Evolutionary conservation across 352 stramenopile species (phyloP).

Genomic region (Pythium rishiriense): DNA sequence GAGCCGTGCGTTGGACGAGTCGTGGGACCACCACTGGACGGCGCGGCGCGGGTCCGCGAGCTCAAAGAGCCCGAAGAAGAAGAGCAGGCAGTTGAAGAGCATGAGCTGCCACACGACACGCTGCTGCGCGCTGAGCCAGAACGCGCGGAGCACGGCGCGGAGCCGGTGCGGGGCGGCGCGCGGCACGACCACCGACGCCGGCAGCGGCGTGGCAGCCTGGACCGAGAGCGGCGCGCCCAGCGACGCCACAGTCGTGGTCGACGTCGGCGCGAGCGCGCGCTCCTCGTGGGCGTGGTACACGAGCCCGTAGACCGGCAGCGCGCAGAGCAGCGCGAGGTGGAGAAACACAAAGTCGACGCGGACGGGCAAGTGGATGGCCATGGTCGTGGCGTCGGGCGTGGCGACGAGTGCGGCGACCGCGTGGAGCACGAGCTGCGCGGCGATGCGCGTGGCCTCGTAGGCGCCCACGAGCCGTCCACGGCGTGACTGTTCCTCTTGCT

Average conservation of each 20-base stretch:
- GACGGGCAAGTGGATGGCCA: constrained; percentile 25
- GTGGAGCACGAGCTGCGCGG: constrained; percentile 27
- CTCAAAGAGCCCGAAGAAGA: constrained; percentile 42
- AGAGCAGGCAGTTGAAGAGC: constrained; percentile 43
- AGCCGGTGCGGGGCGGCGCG: constrained; percentile 12
- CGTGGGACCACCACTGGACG: constrained; percentile 28
- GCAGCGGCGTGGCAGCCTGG: not conserved
- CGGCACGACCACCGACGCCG: not conserved
- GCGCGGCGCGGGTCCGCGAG: constrained; percentile 24
- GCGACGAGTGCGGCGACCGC: constrained; percentile 26
- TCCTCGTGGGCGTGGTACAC: constrained; percentile 32
- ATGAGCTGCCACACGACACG: constrained; percentile 51
- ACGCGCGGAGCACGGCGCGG: constrained; percentile 20
- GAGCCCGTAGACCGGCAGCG: constrained; percentile 37
- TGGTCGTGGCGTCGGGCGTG: not conserved
- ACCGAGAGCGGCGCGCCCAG: not conserved
- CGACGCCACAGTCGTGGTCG: not conserved
- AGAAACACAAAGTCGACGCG: constrained; percentile 25
- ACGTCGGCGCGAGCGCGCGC: not conserved
- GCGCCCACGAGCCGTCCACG: constrained; percentile 33
- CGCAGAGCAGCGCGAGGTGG: constrained; percentile 33
- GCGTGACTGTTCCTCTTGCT: constrained; percentile 36
- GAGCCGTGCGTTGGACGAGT: constrained; percentile 17
- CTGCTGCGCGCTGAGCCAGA: constrained; percentile 36
- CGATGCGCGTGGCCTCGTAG: constrained; percentile 40